Base-by-base conservation (phyloP, 2,329 filamentous ascomycete genomes). In the Aspergillus ibericus region DNA sequence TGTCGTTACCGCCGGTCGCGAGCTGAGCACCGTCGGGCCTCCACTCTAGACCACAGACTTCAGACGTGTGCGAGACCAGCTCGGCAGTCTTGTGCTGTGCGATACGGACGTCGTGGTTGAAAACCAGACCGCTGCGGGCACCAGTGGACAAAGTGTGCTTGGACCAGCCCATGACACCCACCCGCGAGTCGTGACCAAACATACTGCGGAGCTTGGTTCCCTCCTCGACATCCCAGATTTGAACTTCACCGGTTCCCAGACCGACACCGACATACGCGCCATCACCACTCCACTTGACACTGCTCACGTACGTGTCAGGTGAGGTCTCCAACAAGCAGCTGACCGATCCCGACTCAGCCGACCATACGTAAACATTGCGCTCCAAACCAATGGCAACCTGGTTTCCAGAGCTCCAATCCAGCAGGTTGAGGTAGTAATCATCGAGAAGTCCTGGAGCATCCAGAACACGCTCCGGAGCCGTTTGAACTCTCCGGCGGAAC, bases 151-250 rank as follows among this genome's bases (percentile, higher is more conserved):
- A 85, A 58, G 96, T 87, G 79, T 98, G 95, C 85, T 98, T 98
- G 84, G 92, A 96, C 95, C 95, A 99, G 72, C 93, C 92, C 93
- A 98, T 97, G 65, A 96, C 93, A 72, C 93, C 92, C 63, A 99
- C 93, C 56, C 95, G 93, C 38, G 92, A 93, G 72, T 98, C 93
- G 74, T 99, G 95, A 60, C 95, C 95, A 74, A 92, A 90, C 95
- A 99, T 99, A 83, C 92, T 97, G 76, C 95, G 93, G 59, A 99
- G 89, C 85, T 98, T 98, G 72, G 88, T 89, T 62, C 89, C 87
- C 77, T 99, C 95, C 69, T 96, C 90, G 27, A 97, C 93, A 70
- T 98, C 95, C 93, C 95, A 99, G 80, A 99, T 99, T 81, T 99
- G 95, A 36, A 99, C 92, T 77, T 99, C 95, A 60, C 95, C 95